Evolutionary conservation across 305 asterid species (phyloP).

Genomic region (Fraxinus sp.): DNA sequence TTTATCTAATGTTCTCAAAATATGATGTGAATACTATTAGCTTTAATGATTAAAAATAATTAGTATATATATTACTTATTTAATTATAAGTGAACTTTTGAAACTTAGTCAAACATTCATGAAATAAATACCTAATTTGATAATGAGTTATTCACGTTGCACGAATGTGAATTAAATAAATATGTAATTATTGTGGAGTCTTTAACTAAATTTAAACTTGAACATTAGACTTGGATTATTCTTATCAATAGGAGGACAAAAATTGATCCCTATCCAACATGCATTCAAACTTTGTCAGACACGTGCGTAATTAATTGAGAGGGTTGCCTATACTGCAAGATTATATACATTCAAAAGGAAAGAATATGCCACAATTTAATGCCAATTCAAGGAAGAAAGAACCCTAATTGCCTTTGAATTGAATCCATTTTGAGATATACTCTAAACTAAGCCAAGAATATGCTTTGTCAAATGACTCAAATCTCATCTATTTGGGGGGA

Average conservation of each 20-base stretch:
- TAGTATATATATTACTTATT: too few relatives aligned
- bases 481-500: too few relatives aligned
- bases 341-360: not conserved
- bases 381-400: not conserved
- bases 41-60: too few relatives aligned
- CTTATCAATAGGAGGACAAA: not conserved
- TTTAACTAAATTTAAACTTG: too few relatives aligned
- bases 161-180: too few relatives aligned
- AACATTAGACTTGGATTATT: too few relatives aligned
- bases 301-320: not conserved
- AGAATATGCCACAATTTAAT: not conserved
- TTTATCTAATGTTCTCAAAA: not conserved
- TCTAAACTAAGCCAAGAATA: not conserved
- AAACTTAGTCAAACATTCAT: too few relatives aligned
- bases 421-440: not conserved
- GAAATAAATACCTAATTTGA: not conserved
- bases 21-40: too few relatives aligned
- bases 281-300: not conserved
- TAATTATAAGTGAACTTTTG: too few relatives aligned
- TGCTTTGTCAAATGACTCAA: not conserved
- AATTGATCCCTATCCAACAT: not conserved
- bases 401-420: not conserved
- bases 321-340: not conserved
- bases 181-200: too few relatives aligned
- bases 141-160: too few relatives aligned